Evolutionary conservation across 768 basidiomycete genomes (phyloP).

Genomic region (Lactifluus hygrophoroides): DNA sequence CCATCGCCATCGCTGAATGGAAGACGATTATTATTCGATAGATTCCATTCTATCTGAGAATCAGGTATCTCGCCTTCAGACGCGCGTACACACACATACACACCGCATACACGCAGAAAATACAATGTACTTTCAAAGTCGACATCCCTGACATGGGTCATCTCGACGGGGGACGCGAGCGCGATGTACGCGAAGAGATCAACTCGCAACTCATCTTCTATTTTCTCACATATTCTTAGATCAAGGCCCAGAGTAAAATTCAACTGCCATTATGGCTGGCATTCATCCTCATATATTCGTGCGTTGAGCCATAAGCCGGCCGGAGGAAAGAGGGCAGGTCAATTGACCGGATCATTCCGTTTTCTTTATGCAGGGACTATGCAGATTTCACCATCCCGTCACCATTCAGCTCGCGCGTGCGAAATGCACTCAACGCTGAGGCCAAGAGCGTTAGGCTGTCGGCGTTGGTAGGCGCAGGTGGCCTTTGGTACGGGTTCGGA

Average conservation of each 20-base stretch:
- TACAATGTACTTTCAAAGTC: conserved; percentile 88
- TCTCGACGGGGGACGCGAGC: conserved; percentile 76
- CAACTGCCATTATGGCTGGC: conserved; percentile 90
- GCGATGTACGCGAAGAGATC: conserved; percentile 43
- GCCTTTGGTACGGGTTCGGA: conserved; percentile 90
- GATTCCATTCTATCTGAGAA: conserved; percentile 90
- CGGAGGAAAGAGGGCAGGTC: too few relatives aligned
- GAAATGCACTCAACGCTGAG: conserved; percentile 85
- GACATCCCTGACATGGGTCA: conserved; percentile 83
- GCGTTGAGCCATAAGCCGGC: conserved; percentile 22
- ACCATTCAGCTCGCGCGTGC: conserved; percentile 67
- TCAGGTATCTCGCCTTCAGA: conserved; percentile 43
- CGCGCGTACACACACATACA: not conserved
- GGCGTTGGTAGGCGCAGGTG: conserved; percentile 76
- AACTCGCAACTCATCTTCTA: not conserved
- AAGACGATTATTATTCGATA: conserved; percentile 87
- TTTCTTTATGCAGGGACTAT: conserved; percentile 61
- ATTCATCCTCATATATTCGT: conserved; percentile 80
- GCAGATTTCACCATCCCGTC: conserved; percentile 80
- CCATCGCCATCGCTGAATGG: too few relatives aligned
- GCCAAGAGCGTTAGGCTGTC: conserved; percentile 77
- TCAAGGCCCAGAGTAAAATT: conserved; percentile 64
- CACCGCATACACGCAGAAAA: conserved; percentile 46
- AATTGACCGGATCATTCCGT: too few relatives aligned
- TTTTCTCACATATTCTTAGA: conserved; percentile 39